Percentiles rank a stretch among this genome's conserved stretches.
Evolutionary conservation across 768 basidiomycete species (phyloP).

Genomic region (Guyanaporus albipodus): DNA sequence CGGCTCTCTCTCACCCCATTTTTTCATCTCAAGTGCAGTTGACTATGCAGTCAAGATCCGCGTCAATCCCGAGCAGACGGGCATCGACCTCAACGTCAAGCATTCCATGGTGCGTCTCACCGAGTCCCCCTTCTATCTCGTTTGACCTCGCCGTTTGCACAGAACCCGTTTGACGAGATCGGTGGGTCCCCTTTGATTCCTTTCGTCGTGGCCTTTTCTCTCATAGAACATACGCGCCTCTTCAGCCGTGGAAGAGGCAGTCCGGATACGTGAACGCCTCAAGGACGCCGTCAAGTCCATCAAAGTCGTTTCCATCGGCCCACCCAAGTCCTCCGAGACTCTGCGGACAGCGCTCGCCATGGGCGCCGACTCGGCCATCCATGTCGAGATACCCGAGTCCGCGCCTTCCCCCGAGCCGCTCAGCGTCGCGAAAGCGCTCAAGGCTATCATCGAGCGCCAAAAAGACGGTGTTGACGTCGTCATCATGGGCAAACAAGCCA

Average conservation of each 20-base stretch:
- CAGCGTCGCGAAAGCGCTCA: slow-evolving; percentile 82
- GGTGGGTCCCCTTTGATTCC: slow-evolving; percentile 42
- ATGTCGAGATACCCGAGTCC: slow-evolving; percentile 79
- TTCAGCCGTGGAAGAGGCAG: slow-evolving; percentile 93
- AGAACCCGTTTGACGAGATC: slow-evolving; percentile 99
- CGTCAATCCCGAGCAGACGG: slow-evolving; percentile 91
- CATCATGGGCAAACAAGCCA: slow-evolving; percentile 96
- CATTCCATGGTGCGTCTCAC: slow-evolving; percentile 84
- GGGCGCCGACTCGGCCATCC: slow-evolving; percentile 92
- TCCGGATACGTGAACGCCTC: slow-evolving; percentile 84
- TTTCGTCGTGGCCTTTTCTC: background rate
- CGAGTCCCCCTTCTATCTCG: background rate
- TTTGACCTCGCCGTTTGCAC: slow-evolving; percentile 1
- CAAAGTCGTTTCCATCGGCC: slow-evolving; percentile 91
- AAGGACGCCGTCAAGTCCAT: slow-evolving; percentile 80
- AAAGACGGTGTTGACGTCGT: slow-evolving; percentile 72
- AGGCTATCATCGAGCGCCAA: slow-evolving; percentile 65
- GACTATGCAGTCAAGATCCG: slow-evolving; percentile 99
- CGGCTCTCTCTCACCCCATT: background rate
- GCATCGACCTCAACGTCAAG: slow-evolving; percentile 95
- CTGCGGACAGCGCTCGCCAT: slow-evolving; percentile 96
- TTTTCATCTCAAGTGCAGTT: slow-evolving; percentile 57
- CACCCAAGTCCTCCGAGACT: slow-evolving; percentile 82
- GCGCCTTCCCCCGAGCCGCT: slow-evolving; percentile 83
- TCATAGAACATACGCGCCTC: too few species aligned